Base-by-base conservation (phyloP, 2,329 filamentous ascomycete species). In the Spiromastix sp. region DNA sequence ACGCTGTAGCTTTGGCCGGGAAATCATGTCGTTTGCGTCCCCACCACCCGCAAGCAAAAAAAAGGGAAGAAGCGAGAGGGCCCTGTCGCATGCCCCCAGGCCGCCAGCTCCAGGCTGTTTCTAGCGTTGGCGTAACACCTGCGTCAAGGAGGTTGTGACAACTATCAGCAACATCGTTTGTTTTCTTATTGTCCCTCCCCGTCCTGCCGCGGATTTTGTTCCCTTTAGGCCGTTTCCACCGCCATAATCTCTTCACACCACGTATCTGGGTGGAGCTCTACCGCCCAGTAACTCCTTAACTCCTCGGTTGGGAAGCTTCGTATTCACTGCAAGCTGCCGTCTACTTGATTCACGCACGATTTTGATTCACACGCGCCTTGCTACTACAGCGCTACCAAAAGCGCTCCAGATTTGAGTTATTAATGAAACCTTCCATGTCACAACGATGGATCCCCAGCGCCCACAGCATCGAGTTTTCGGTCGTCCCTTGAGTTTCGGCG, bases 401-500 rank as follows among this genome's bases (percentile, higher is more conserved):
- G n/a, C n/a, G n/a, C n/a, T n/a, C n/a, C n/a, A n/a, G n/a, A n/a
- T n/a, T n/a, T n/a, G n/a, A n/a, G n/a, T n/a, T n/a, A n/a, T n/a
- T n/a, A n/a, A n/a, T n/a, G n/a, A n/a, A n/a, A n/a, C n/a, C n/a
- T 32, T 32, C 9, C 33, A 28, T 13, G 30, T 34, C 31, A 25
- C 22, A 24, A 46, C 29, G 13, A 55, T 55, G 52, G 51, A 55
- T 26, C 47, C 45, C 32, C 49, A 43, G 18, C 50, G 46, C 21
- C 50, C 51, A 5, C 41, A 48, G 22, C 44, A 50, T 26, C 50
- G 48, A 21, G 43, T 46, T 41, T 55, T 54, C 33, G 46, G 51
- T 11, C 55, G 55, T 32, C 50, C 53, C 10, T 53, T 52, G 12
- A 48, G 52, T 21, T 48, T 57, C 29, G 48, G 50, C 25, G 40